Conservation (phyloP, 1,139 yeast genomes). For the Suhomyces wounanorum region DNA sequence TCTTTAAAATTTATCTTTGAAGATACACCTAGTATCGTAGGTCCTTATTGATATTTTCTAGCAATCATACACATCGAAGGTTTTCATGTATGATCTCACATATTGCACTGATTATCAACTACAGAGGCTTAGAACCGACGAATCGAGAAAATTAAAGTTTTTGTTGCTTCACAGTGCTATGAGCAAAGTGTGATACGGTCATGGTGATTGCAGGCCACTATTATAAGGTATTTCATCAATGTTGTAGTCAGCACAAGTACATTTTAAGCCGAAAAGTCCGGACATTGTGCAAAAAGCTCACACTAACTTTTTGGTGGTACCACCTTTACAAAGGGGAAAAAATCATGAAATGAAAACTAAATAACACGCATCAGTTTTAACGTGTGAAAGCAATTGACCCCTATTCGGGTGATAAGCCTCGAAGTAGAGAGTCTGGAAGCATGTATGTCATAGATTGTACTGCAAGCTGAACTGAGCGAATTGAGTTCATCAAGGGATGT, state of each 20-base stretch:
- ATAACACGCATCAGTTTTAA: not conserved
- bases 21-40: not conserved
- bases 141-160: slow-evolving; percentile 2
- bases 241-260: not conserved
- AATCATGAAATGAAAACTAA: not conserved
- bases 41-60: not conserved
- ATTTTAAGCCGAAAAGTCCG: not conserved
- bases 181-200: not conserved
- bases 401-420: not conserved
- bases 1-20: not conserved
- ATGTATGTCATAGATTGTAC: not conserved
- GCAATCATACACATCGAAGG: not conserved
- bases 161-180: not conserved
- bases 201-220: not conserved
- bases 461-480: not conserved
- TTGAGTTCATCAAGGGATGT: not conserved
- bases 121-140: not conserved
- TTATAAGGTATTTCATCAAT: not conserved
- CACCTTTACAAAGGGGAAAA: not conserved
- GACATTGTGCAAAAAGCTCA: not conserved
- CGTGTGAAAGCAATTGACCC: not conserved
- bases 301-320: not conserved
- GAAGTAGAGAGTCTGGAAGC: not conserved
- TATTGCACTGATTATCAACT: not conserved
- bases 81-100: not conserved